A percentile compares a stretch with the other conserved stretches of the same genome.
Evolutionary conservation across 108 stramenopile genomes (phyloP).

Genomic region (Craspedostauros australis): DNA sequence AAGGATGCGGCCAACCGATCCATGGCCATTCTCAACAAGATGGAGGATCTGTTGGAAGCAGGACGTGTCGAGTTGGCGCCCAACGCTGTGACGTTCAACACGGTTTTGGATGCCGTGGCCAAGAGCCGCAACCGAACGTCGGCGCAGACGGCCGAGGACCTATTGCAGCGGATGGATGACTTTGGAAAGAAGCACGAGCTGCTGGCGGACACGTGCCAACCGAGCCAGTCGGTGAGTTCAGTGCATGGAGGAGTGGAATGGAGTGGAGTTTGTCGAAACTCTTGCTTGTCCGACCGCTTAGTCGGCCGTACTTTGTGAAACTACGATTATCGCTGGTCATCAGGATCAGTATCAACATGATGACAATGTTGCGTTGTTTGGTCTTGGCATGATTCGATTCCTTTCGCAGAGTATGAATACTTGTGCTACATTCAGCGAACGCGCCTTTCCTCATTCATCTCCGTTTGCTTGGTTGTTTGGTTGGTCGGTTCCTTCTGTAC

Average conservation of each 20-base stretch:
- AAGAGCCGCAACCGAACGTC: slow-evolving; percentile 48
- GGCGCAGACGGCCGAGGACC: slow-evolving; percentile 43
- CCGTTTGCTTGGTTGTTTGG: too few species aligned
- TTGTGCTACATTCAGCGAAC: too few species aligned
- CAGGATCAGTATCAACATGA: too few species aligned
- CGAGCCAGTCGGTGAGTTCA: slow-evolving; percentile 8
- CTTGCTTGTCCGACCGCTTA: too few species aligned
- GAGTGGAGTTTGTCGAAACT: neutral
- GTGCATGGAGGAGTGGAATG: neutral
- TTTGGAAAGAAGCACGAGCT: slow-evolving; percentile 23
- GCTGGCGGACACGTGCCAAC: neutral
- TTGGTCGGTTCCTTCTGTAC: neutral
- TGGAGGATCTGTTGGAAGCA: slow-evolving; percentile 13
- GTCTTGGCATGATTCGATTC: too few species aligned
- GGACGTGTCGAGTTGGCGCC: slow-evolving; percentile 25
- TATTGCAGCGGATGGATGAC: slow-evolving; percentile 52
- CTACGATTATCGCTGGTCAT: too few species aligned
- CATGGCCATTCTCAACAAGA: slow-evolving; percentile 8
- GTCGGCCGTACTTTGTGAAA: too few species aligned
- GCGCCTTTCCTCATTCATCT: neutral
- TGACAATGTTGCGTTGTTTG: too few species aligned
- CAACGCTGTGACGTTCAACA: slow-evolving; percentile 56
- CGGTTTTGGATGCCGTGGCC: slow-evolving; percentile 59
- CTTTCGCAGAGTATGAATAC: too few species aligned
- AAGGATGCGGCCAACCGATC: neutral